phyloP scores from a whole-genome alignment of 331 rosid species.

The Spiraea crenata region DNA sequence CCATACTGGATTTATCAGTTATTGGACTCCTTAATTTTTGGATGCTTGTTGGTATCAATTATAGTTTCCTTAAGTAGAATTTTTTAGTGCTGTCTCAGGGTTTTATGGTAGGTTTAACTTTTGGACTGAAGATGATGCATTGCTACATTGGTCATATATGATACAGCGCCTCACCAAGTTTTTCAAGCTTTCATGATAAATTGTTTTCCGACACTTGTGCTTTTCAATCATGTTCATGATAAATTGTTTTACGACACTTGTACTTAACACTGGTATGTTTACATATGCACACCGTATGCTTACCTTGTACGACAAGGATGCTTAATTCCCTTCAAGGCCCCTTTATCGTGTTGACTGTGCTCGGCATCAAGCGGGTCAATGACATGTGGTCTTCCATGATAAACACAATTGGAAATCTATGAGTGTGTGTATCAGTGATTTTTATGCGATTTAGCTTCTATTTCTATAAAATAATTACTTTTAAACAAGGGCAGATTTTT shows the following conservation, averaged over 20 bases:
- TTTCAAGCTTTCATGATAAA: neutral
- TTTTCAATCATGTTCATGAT: neutral
- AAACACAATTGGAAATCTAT: neutral
- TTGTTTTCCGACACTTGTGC: neutral
- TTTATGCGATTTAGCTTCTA: too few species aligned
- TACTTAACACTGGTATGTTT: too few species aligned
- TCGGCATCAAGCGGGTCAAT: neutral
- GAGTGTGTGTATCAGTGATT: neutral
- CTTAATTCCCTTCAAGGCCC: neutral
- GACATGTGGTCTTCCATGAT: neutral
- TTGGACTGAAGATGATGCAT: constrained; percentile 1
- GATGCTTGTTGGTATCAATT: neutral
- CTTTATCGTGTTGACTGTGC: neutral
- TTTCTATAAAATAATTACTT: too few species aligned
- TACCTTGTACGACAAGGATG: neutral
- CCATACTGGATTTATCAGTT: neutral
- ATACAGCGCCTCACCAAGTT: neutral
- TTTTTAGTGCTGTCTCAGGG: neutral
- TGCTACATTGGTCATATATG: neutral
- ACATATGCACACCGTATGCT: too few species aligned
- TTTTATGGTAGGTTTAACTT: neutral
- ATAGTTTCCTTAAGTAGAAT: neutral
- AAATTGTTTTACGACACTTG: too few species aligned
- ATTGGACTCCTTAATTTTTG: neutral
- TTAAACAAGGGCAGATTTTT: too few species aligned